These are phyloP conservation scores for Dichotomopilus funicola DNA, from an alignment of 2,329 filamentous ascomycete species.

Conservation along the genomic window DNA sequence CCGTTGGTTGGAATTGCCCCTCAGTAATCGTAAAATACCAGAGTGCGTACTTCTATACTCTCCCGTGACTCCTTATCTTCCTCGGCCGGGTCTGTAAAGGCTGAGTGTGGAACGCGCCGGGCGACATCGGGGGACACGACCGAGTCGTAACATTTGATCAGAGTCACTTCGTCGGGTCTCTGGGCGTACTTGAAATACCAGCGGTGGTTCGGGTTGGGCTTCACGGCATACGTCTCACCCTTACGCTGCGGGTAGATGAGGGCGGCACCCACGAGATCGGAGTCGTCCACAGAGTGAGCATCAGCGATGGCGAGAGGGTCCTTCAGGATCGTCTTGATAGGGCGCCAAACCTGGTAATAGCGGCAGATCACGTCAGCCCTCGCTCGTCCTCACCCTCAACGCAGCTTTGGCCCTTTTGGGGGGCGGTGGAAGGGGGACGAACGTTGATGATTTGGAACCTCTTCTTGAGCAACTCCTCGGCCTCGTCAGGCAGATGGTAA, in stretches of 20 bases:
- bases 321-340: constrained; percentile 41
- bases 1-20: too few species aligned
- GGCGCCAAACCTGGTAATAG: constrained; percentile 35
- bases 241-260: constrained; percentile 35
- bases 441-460: constrained; percentile 38
- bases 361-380: background rate
- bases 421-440: background rate
- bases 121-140: constrained; percentile 40
- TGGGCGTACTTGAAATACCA: constrained; percentile 51
- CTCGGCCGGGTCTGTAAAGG: constrained; percentile 20
- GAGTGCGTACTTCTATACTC: constrained; percentile 23
- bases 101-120: constrained; percentile 23
- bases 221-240: constrained; percentile 35
- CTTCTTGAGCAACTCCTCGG: constrained; percentile 24
- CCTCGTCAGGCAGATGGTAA: constrained; percentile 35
- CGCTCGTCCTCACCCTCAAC: background rate
- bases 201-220: constrained; percentile 31
- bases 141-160: constrained; percentile 58
- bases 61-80: constrained; percentile 47
- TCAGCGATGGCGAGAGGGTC: constrained; percentile 38
- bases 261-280: constrained; percentile 33
- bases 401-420: background rate
- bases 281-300: constrained; percentile 32
- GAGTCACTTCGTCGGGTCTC: constrained; percentile 45
- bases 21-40: constrained; percentile 26